Evolutionary conservation across 129 eudicot species (phyloP).

Genomic region (Solidago caesia): DNA sequence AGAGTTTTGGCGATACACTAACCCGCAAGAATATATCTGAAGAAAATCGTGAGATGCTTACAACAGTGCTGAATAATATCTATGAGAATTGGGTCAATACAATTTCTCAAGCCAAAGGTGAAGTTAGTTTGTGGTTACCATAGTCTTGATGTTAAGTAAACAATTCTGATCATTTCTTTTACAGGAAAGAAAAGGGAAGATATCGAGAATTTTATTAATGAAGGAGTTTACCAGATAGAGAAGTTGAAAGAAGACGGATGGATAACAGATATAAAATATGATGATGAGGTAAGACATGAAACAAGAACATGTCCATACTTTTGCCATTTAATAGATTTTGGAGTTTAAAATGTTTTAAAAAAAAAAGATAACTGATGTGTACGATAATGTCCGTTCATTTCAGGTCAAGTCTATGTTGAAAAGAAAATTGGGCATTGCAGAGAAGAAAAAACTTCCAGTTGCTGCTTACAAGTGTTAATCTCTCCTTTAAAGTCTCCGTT

Average conservation of each 20-base stretch:
- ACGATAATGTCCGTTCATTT: slow-evolving; percentile 14
- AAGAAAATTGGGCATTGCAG: slow-evolving; percentile 54
- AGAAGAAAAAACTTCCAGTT: slow-evolving; percentile 56
- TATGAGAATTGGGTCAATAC: slow-evolving; percentile 74
- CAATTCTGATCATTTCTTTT: slow-evolving; percentile 18
- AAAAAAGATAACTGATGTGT: neutral
- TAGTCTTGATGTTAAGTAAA: slow-evolving; percentile 19
- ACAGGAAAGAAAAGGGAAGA: slow-evolving; percentile 82
- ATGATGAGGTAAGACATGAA: slow-evolving; percentile 69
- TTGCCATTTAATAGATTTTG: slow-evolving; percentile 1
- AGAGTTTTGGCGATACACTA: slow-evolving; percentile 83
- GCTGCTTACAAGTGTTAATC: slow-evolving; percentile 67
- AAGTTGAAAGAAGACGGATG: slow-evolving; percentile 86
- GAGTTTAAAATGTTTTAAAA: neutral
- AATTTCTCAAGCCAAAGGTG: slow-evolving; percentile 70
- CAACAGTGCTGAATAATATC: slow-evolving; percentile 76
- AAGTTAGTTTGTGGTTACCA: slow-evolving; percentile 18
- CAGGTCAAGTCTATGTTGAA: slow-evolving; percentile 82
- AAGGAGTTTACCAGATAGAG: slow-evolving; percentile 75
- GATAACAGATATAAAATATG: slow-evolving; percentile 91
- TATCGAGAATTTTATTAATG: slow-evolving; percentile 70
- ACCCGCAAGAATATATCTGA: slow-evolving; percentile 74
- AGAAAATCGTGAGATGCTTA: slow-evolving; percentile 88
- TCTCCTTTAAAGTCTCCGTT: neutral
- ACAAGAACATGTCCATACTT: neutral